Percentiles rank a stretch among this genome's conserved stretches.
These are phyloP conservation scores for Stagonosporopsis tanaceti DNA, from an alignment of 2,329 filamentous ascomycete genomes.

Conservation along the genomic window DNA sequence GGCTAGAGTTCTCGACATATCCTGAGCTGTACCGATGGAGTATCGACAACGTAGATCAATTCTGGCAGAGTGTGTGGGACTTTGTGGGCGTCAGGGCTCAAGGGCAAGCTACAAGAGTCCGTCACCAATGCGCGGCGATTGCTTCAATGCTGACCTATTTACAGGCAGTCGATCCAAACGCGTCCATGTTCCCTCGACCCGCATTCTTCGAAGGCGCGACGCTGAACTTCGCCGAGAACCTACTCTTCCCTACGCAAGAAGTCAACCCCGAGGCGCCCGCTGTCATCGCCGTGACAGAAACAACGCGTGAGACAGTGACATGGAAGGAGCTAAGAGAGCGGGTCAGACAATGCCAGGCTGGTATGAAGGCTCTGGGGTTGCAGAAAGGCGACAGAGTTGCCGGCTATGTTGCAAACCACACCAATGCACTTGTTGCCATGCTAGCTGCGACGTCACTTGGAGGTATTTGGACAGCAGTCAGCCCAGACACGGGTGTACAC, in stretches of 20 bases:
- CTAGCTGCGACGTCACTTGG: conserved; percentile 82
- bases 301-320: conserved; percentile 68
- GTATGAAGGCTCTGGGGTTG: conserved; percentile 72
- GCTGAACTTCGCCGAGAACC: conserved; percentile 94
- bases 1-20: conserved; percentile 70
- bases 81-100: conserved; percentile 80
- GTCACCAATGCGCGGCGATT: conserved; percentile 15
- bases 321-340: conserved; percentile 83
- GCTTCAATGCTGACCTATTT: conserved; percentile 22
- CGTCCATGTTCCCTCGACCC: conserved; percentile 84
- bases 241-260: conserved; percentile 75
- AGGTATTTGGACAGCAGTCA: conserved; percentile 91
- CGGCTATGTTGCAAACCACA: conserved; percentile 87
- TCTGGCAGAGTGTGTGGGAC: conserved; percentile 88
- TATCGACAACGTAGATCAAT: conserved; percentile 73
- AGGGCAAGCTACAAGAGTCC: conserved; percentile 67
- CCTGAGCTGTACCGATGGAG: conserved; percentile 86
- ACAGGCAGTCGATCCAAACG: conserved; percentile 72
- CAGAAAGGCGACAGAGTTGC: conserved; percentile 68
- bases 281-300: conserved; percentile 83
- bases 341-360: conserved; percentile 76
- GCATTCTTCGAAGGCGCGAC: conserved; percentile 81
- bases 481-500: conserved; percentile 89
- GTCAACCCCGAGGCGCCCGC: conserved; percentile 70
- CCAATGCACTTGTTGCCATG: conserved; percentile 86